Percentiles rank a stretch among this genome's conserved stretches.
These are phyloP conservation scores for Globisporangium splendens DNA, from an alignment of 352 stramenopile genomes.

Conservation along the genomic window DNA sequence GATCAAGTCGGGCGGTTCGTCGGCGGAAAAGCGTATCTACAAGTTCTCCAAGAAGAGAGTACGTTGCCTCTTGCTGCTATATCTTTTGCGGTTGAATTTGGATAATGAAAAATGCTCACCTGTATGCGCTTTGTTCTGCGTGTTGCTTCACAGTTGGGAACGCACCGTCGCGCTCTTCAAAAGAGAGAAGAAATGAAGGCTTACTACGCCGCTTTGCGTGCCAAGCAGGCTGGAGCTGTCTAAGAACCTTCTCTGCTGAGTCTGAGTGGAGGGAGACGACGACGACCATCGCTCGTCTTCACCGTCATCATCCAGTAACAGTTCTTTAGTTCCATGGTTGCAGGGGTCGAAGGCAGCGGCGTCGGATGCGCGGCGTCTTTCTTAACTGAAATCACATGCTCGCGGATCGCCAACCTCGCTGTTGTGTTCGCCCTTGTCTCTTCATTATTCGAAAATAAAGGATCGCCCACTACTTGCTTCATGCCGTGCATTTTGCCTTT, in stretches of 20 bases:
- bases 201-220: slow-evolving; percentile 95
- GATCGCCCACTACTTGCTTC: slow-evolving; percentile 35
- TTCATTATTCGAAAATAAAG: slow-evolving; percentile 83
- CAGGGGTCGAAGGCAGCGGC: slow-evolving; percentile 1
- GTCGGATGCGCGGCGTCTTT: not conserved
- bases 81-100: not conserved
- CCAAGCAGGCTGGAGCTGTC: slow-evolving; percentile 87
- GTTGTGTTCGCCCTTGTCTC: slow-evolving; percentile 29
- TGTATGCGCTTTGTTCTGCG: not conserved
- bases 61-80: slow-evolving; percentile 53
- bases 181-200: slow-evolving; percentile 99
- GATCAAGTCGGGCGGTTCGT: slow-evolving; percentile 98
- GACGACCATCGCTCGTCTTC: not conserved
- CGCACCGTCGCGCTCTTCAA: slow-evolving; percentile 95
- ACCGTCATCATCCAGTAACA: slow-evolving; percentile 7
- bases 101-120: slow-evolving; percentile 1
- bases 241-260: slow-evolving; percentile 29
- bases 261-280: not conserved
- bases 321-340: slow-evolving; percentile 43
- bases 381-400: not conserved
- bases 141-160: slow-evolving; percentile 83
- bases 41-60: slow-evolving; percentile 98
- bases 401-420: not conserved
- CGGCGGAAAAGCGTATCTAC: slow-evolving; percentile 98
- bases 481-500: slow-evolving; percentile 5